These are phyloP conservation scores for Umbelopsis vinacea DNA, from an alignment of 192 early-diverging fungal genomes.

Conservation along the genomic window DNA sequence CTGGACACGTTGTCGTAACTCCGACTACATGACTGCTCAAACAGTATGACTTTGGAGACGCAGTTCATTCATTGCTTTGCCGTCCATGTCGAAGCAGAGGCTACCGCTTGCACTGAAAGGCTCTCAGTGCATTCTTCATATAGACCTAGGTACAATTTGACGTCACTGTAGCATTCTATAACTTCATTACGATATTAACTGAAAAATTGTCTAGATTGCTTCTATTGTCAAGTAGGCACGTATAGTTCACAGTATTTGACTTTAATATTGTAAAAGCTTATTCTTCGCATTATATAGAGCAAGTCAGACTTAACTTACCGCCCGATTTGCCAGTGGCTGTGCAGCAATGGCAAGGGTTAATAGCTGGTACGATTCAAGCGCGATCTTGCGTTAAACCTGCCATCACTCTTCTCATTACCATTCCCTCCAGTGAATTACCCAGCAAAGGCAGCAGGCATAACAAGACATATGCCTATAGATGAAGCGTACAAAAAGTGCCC, in stretches of 20 bases:
- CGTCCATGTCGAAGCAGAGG: conserved; percentile 23
- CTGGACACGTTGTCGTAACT: too few relatives aligned
- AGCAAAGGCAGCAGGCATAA: conserved; percentile 79
- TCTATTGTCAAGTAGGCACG: conserved; percentile 82
- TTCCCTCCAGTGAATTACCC: conserved; percentile 75
- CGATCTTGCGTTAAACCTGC: not conserved
- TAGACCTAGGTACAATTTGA: conserved; percentile 48
- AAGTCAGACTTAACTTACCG: conserved; percentile 70
- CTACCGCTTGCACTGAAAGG: conserved; percentile 29
- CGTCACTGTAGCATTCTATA: not conserved
- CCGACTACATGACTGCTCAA: not conserved
- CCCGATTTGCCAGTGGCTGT: conserved; percentile 75
- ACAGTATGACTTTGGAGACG: not conserved
- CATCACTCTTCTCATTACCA: not conserved
- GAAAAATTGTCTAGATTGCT: conserved; percentile 59
- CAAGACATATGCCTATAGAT: conserved; percentile 56
- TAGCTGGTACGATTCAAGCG: conserved; percentile 59
- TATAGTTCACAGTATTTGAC: not conserved
- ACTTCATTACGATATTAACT: not conserved
- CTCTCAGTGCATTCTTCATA: conserved; percentile 39
- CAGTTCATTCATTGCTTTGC: not conserved
- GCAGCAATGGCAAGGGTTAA: conserved; percentile 89
- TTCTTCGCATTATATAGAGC: conserved; percentile 47
- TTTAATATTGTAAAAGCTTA: conserved; percentile 1
- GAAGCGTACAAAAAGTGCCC: conserved; percentile 59